Evolutionary conservation across 345 rosid species (phyloP), one percentile per base, ranked within the genome.

Genomic region (Hypericum perforatum): DNA sequence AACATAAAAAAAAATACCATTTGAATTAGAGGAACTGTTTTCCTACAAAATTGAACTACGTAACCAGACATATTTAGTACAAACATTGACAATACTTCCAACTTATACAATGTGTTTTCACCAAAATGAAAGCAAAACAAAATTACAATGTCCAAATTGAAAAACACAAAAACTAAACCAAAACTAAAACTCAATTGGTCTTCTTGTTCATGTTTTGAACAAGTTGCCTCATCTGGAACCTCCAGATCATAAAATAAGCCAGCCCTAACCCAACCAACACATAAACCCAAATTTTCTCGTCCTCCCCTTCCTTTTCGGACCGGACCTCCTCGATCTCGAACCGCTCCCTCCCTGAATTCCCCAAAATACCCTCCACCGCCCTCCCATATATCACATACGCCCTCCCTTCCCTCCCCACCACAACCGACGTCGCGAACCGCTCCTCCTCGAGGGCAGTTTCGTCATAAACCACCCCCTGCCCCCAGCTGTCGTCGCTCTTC

Each of bases 401-500:
- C 75, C 92, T 81, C 0, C 70, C 77, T 46, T 78, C 82, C 16
- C 70, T 82, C 9, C 77, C 92, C 61, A 74, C 70, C 4, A 50
- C 64, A 32, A 86, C 96, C 3, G 91, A 60, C 0, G 89, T 76
- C 0, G 97, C 59, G 16, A 66, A 78, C 9, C 84, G 75, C 45
- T 82, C 82, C 4, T 0, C 60, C 50, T 46, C 50, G 7, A 90
- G 96, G 58, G 59, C 80, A 41, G 58, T 69, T 64, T 77, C 65
- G 76, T 91, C 98, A 59, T 56, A 81, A 47, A 85, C 72, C 48
- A 75, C 94, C 5, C 80, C 96, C 73, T 82, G 77, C 0, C 76
- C 74, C 95, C 96, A 84, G 14, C 86, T 78, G 15, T 87, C 89
- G 0, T 68, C 61, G 52, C 90, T 81, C 83, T 86, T 86, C 14